Evolutionary conservation across 2,329 filamentous ascomycete species (phyloP).

Genomic region (Pseudofabraea citricarpa): DNA sequence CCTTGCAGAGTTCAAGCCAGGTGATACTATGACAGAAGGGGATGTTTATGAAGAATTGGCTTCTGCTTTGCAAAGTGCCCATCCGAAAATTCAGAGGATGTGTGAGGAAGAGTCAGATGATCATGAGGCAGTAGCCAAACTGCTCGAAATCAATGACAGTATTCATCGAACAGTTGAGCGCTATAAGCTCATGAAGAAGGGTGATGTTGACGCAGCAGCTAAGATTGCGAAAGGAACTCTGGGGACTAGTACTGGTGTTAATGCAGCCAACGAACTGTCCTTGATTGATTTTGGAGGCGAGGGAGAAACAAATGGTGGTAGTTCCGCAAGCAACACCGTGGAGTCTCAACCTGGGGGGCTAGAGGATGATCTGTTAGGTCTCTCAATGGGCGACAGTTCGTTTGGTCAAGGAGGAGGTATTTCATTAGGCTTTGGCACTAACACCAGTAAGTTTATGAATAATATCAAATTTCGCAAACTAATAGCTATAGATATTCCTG

Average conservation of each 20-base stretch:
- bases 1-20: slow-evolving; percentile 75
- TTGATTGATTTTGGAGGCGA: slow-evolving; percentile 85
- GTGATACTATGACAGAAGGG: slow-evolving; percentile 69
- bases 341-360: slow-evolving; percentile 57
- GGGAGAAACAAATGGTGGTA: slow-evolving; percentile 49
- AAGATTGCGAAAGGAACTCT: slow-evolving; percentile 80
- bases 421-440: slow-evolving; percentile 71
- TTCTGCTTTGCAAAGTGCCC: slow-evolving; percentile 81
- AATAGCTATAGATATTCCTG: slow-evolving; percentile 52
- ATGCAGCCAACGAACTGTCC: slow-evolving; percentile 73
- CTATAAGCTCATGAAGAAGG: slow-evolving; percentile 94
- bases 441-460: slow-evolving; percentile 50
- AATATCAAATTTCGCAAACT: slow-evolving; percentile 1
- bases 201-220: slow-evolving; percentile 77
- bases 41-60: slow-evolving; percentile 80
- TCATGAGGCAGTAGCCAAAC: slow-evolving; percentile 88
- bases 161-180: slow-evolving; percentile 95
- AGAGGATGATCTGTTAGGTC: slow-evolving; percentile 85
- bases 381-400: slow-evolving; percentile 63
- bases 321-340: slow-evolving; percentile 32
- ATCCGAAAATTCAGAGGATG: slow-evolving; percentile 99
- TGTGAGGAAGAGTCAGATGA: slow-evolving; percentile 98
- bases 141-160: slow-evolving; percentile 97
- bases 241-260: slow-evolving; percentile 60
- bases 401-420: slow-evolving; percentile 79